Evolutionary conservation across 805 yeast species (phyloP).

Genomic region (Zygosaccharomyces bisporus): DNA sequence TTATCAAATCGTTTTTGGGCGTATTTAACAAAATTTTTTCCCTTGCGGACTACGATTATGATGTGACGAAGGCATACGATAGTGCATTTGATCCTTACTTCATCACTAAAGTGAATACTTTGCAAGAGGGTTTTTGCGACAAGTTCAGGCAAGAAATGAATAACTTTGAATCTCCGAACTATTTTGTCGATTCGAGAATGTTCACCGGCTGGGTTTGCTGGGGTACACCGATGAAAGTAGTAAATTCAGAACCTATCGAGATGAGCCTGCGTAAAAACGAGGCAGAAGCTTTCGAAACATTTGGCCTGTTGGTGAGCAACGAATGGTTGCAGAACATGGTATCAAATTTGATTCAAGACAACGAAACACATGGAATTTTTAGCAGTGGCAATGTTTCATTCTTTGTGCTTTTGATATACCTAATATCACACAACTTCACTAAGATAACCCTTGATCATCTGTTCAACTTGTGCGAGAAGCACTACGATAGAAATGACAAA

Average conservation of each 20-base stretch:
- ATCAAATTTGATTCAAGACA: conserved; percentile 55
- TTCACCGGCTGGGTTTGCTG: conserved; percentile 72
- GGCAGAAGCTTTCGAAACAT: conserved; percentile 35
- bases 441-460: conserved; percentile 49
- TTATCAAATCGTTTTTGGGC: conserved; percentile 57
- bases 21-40: conserved; percentile 45
- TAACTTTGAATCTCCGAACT: conserved; percentile 45
- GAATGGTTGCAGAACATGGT: conserved; percentile 57
- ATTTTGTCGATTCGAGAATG: conserved; percentile 54
- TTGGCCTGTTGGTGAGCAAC: conserved; percentile 47
- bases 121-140: conserved; percentile 37
- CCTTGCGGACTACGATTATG: conserved; percentile 47
- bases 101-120: conserved; percentile 44
- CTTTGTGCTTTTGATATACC: conserved; percentile 46
- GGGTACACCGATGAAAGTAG: conserved; percentile 53
- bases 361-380: conserved; percentile 65
- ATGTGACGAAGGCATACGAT: conserved; percentile 41
- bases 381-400: conserved; percentile 62
- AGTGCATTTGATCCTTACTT: conserved; percentile 44
- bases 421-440: conserved; percentile 43
- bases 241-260: conserved; percentile 32
- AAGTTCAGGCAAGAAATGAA: conserved; percentile 50
- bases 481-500: conserved; percentile 64
- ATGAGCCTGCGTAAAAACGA: conserved; percentile 43
- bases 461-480: conserved; percentile 44